These are phyloP conservation scores for Rhizodiscina lignyota DNA, from an alignment of 495 filamentous ascomycete species.

Conservation along the genomic window DNA sequence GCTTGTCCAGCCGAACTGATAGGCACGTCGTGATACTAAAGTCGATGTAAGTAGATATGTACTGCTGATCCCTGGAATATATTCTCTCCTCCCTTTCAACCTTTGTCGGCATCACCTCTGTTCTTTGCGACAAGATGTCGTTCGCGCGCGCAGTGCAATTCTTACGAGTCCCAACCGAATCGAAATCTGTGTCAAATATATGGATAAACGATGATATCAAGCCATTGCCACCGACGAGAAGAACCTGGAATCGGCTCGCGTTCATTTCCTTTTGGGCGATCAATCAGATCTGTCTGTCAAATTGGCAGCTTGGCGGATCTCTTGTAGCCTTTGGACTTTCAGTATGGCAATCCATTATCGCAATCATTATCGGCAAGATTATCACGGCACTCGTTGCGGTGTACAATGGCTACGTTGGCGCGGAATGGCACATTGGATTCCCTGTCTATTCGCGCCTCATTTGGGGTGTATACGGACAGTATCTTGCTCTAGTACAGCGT, in stretches of 20 bases:
- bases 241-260: background rate
- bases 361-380: constrained; percentile 7
- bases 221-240: background rate
- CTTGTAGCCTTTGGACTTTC: constrained; percentile 16
- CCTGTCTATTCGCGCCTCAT: background rate
- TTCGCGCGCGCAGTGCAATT: too few relatives aligned
- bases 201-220: background rate
- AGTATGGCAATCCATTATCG: constrained; percentile 8
- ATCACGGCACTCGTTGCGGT: constrained; percentile 11
- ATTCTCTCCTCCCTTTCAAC: too few relatives aligned
- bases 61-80: too few relatives aligned
- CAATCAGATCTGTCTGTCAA: too few relatives aligned
- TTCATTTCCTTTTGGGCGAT: too few relatives aligned
- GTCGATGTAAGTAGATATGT: too few relatives aligned
- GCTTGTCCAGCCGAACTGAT: too few relatives aligned
- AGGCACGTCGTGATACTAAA: too few relatives aligned
- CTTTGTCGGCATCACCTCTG: too few relatives aligned
- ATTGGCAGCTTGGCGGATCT: background rate
- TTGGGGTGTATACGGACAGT: background rate
- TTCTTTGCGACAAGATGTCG: too few relatives aligned
- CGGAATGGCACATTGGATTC: constrained; percentile 2
- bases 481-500: background rate
- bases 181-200: too few relatives aligned
- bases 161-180: too few relatives aligned
- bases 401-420: background rate